Evolutionary conservation across 148 eudicot species (phyloP).

Genomic region (Selenicereus undatus): DNA sequence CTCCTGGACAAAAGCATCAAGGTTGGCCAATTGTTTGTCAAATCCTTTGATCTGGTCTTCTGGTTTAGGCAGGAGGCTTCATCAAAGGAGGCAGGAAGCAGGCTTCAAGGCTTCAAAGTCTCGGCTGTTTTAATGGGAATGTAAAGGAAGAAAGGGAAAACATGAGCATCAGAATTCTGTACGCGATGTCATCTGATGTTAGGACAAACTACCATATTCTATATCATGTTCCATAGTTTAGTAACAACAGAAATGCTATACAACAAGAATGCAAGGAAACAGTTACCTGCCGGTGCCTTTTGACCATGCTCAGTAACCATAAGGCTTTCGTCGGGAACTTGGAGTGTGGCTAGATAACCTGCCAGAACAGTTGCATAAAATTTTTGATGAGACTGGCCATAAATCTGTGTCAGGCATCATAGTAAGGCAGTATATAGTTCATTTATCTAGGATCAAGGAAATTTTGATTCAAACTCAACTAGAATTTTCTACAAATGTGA

Average conservation of each 20-base stretch:
- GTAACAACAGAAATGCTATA: not conserved
- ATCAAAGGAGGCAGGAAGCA: conserved; percentile 61
- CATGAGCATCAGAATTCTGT: conserved; percentile 57
- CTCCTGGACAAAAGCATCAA: conserved; percentile 65
- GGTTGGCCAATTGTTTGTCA: conserved; percentile 66
- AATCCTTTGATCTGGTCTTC: conserved; percentile 85
- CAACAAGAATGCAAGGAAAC: conserved; percentile 11
- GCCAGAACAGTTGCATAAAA: conserved; percentile 18
- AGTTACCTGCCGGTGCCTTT: conserved; percentile 53
- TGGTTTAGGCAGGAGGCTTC: conserved; percentile 88
- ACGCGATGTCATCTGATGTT: conserved; percentile 34
- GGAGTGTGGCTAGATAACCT: conserved; percentile 65
- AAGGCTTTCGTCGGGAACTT: conserved; percentile 58
- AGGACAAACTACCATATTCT: conserved; percentile 27
- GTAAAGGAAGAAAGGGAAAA: conserved; percentile 75
- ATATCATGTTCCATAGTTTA: conserved; percentile 16
- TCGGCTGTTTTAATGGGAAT: conserved; percentile 84
- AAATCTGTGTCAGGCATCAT: too few relatives aligned
- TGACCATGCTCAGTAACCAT: conserved; percentile 49
- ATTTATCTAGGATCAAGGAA: not conserved
- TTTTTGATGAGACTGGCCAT: too few relatives aligned
- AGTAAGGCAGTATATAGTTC: too few relatives aligned
- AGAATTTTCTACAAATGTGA: too few relatives aligned
- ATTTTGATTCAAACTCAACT: not conserved
- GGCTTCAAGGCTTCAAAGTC: conserved; percentile 86